These are phyloP conservation scores for Trapa incisa DNA, from an alignment of 345 rosid genomes.

Conservation along the genomic window DNA sequence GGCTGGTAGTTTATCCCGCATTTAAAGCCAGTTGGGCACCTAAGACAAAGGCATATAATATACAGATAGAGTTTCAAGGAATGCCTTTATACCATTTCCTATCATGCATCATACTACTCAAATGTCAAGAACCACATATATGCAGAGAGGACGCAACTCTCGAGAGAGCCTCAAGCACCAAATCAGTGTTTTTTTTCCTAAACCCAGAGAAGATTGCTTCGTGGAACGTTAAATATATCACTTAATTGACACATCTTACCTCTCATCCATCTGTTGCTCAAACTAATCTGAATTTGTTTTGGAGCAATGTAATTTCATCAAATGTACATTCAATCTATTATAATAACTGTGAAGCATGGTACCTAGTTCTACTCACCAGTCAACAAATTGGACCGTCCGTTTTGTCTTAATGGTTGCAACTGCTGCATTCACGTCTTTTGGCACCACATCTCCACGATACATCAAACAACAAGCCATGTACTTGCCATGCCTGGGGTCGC, in stretches of 20 bases:
- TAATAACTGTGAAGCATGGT: neutral
- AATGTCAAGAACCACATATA: neutral
- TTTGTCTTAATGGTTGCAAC: slow-evolving; percentile 68
- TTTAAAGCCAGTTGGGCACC: slow-evolving; percentile 87
- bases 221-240: neutral
- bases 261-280: neutral
- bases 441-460: slow-evolving; percentile 77
- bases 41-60: slow-evolving; percentile 13
- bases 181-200: neutral
- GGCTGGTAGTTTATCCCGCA: slow-evolving; percentile 81
- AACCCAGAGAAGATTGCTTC: neutral
- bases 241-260: neutral
- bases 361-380: slow-evolving; percentile 36
- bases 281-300: neutral
- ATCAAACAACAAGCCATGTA: slow-evolving; percentile 83
- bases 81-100: neutral
- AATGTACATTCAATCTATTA: neutral
- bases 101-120: neutral
- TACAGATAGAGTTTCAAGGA: neutral
- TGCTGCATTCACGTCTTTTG: slow-evolving; percentile 73
- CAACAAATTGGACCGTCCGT: slow-evolving; percentile 72
- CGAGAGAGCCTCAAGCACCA: neutral
- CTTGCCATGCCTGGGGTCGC: slow-evolving; percentile 81
- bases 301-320: neutral
- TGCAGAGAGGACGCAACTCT: neutral